phyloP scores from a whole-genome alignment of 2,329 filamentous ascomycete species.

The Cordyceps cicadae region DNA sequence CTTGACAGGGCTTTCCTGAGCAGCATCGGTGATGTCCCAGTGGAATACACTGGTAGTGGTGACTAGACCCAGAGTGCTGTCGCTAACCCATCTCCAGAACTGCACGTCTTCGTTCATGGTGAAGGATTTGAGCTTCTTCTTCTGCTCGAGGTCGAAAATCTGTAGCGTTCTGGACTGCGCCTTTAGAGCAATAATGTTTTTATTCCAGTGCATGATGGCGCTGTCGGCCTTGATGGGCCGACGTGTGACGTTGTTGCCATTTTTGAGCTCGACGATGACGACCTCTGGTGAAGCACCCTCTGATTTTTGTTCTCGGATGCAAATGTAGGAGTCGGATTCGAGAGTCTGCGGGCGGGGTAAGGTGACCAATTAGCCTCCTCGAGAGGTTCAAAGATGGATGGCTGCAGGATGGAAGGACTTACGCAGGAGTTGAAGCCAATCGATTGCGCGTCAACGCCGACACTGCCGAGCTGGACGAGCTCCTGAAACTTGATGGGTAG shows the following conservation, averaged over 20 bases:
- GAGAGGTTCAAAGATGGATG: neutral
- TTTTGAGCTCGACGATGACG: conserved; percentile 96
- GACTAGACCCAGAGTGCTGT: conserved; percentile 78
- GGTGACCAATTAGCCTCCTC: conserved; percentile 17
- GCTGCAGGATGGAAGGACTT: conserved; percentile 28
- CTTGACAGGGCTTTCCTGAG: conserved; percentile 73
- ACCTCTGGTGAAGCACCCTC: conserved; percentile 82
- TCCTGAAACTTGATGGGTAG: conserved; percentile 91
- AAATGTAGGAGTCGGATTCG: conserved; percentile 95
- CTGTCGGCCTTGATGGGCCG: conserved; percentile 98
- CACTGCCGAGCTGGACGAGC: conserved; percentile 60
- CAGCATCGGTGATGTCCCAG: conserved; percentile 90
- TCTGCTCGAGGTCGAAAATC: conserved; percentile 90
- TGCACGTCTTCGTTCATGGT: conserved; percentile 96
- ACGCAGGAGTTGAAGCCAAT: conserved; percentile 79
- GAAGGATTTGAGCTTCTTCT: conserved; percentile 93
- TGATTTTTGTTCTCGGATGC: conserved; percentile 88
- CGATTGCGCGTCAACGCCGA: conserved; percentile 38
- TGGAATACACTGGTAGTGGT: conserved; percentile 90
- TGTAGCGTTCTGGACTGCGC: conserved; percentile 90
- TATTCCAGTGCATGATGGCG: conserved; percentile 98
- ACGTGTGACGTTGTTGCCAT: conserved; percentile 89
- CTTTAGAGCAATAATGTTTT: conserved; percentile 93
- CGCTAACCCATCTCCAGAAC: conserved; percentile 99
- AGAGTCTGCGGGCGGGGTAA: conserved; percentile 59